A percentile compares a stretch with the other conserved stretches of the same genome.
These are phyloP conservation scores for Paramyrothecium roridum DNA, from an alignment of 2,329 filamentous ascomycete species.

Conservation along the genomic window DNA sequence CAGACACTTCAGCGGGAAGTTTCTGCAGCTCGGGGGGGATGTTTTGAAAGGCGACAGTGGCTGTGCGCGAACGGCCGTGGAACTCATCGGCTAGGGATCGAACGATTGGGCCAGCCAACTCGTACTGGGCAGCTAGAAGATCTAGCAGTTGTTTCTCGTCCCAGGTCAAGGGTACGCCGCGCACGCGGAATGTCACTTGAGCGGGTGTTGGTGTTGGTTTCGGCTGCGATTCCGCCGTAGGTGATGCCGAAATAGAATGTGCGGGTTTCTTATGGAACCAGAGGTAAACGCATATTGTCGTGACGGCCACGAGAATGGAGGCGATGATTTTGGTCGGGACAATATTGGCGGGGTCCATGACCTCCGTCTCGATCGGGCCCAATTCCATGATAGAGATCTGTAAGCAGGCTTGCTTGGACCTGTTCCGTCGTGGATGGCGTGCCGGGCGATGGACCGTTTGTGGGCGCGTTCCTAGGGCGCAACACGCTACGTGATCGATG, in stretches of 20 bases:
- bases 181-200: conserved; percentile 2
- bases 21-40: background rate
- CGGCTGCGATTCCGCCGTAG: background rate
- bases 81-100: conserved; percentile 4
- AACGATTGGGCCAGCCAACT: background rate
- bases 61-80: background rate
- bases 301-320: background rate
- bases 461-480: background rate
- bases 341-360: background rate
- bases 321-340: too few relatives aligned
- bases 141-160: background rate
- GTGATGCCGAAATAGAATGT: background rate
- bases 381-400: background rate
- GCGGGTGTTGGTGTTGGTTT: background rate
- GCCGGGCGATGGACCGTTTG: background rate
- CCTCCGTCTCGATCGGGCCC: background rate
- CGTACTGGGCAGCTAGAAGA: background rate
- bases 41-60: conserved; percentile 4
- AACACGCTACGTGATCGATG: too few relatives aligned
- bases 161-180: conserved; percentile 5
- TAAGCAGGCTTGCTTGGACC: too few relatives aligned
- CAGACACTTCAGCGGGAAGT: background rate
- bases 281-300: background rate
- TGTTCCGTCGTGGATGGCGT: too few relatives aligned
- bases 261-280: background rate